phyloP scores from a whole-genome alignment of 208 protist species.

The Leishmania aethiopica region DNA sequence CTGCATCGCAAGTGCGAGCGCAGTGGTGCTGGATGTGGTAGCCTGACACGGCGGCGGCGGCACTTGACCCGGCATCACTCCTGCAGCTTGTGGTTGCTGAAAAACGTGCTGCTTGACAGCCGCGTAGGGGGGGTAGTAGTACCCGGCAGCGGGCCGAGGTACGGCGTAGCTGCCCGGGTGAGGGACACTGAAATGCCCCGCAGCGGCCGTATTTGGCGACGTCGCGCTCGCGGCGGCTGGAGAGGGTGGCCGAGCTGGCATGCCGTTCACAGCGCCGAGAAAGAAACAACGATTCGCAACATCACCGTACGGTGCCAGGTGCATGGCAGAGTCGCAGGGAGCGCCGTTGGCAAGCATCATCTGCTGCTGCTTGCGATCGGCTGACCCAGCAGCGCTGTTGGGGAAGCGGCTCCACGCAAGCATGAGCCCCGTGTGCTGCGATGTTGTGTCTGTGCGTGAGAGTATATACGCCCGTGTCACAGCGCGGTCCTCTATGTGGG shows the following conservation, averaged over 20 bases:
- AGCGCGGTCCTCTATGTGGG: background rate
- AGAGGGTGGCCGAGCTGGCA: background rate
- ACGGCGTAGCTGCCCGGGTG: background rate
- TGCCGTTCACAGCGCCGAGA: background rate
- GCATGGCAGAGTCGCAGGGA: background rate
- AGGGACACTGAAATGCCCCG: background rate
- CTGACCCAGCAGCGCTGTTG: background rate
- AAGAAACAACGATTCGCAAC: background rate
- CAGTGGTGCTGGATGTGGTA: background rate
- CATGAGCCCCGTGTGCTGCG: background rate
- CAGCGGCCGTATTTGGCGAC: background rate
- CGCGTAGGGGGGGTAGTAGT: slow-evolving; percentile 1
- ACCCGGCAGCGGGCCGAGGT: background rate
- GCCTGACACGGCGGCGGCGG: background rate
- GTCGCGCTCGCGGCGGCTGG: background rate
- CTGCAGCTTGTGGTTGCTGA: background rate
- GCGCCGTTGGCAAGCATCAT: slow-evolving; percentile 2
- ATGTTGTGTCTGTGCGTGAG: background rate
- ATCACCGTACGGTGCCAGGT: background rate
- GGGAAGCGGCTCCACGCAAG: background rate
- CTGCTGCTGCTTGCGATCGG: background rate
- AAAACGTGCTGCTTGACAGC: background rate
- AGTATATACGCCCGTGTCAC: background rate
- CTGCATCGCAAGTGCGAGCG: background rate
- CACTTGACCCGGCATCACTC: slow-evolving; percentile 15